Base-by-base conservation (phyloP, 495 filamentous ascomycete genomes). In the Bryoglossum gracile region DNA sequence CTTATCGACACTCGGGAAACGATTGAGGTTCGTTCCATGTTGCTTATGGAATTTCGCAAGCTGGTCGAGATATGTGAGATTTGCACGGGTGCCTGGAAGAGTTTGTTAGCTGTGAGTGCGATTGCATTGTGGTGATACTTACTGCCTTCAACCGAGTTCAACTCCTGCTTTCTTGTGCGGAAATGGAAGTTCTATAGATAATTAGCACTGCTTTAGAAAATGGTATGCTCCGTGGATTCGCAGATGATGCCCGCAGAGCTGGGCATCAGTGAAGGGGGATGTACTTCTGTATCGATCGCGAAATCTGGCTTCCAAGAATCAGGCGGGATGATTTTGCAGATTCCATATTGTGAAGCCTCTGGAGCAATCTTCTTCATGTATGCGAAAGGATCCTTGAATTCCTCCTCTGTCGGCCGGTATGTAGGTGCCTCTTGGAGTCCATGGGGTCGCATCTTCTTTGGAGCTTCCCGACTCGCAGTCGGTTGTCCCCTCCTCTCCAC, bases 101-200 rank as follows among this genome's bases (percentile, higher is more conserved):
- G 6, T 38, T n/a, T 18, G 28, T 63, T 44, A 58, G 46, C 13
- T 43, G 28, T 37, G 65, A n/a, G n/a, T n/a, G 56, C 71, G 68
- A 68, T 51, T 68, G 54, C 54, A 60, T 55, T 64, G 54, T 55
- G 61, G 56, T 60, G 55, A 30, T 56, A 71, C 84, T 77, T 82
- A 92, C 90, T 90, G 77, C 92, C 92, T 83, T 99, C 92, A 42
- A 96, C 87, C 13, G 90, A 95, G 63, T 97, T 99, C 40, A 99
- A 77, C 63, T 99, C 92, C 68, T 97, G 94, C 64, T 90, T 88
- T 65, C 92, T 79, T 5, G 92, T 99, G 46, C 87, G 82, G 66
- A 99, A 99, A 63, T 96, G 92, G 61, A 99, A 99, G 62, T 81
- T 81, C 92, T 97, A 54, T 32, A 13, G 43, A 3, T 14, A 40